Base-by-base conservation (phyloP, 805 yeast genomes). In the Kodamaea laetipori region DNA sequence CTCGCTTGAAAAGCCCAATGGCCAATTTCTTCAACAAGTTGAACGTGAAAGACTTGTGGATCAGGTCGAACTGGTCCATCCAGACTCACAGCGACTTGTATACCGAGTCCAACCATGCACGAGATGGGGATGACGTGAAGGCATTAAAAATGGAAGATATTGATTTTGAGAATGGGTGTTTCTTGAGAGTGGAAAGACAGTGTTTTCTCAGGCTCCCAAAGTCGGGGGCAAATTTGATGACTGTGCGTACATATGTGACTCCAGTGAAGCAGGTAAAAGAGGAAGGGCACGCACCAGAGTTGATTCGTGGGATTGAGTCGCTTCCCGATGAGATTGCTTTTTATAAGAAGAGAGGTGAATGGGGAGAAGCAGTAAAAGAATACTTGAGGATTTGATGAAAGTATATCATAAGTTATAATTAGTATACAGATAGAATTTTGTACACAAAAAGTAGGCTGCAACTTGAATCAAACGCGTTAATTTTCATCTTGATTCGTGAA, bases 31-130 rank as follows among this genome's bases (percentile, higher is more conserved):
- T 86, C 58, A 67, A 70, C 19, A 73, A 79, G 48, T 56, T 85
- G 47, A 69, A 73, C 50, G 74, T 78, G 3, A 68, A 73, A 23
- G 77, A 78, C 43, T 71, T 73, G 38, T 83, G 85, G 56, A 78
- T 77, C 46, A 71, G 94, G 45, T 73, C 73, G 52, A 86, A 86
- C 49, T 86, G 90, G 87, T 71, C 84, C 0, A 61, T 86, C 17
- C 94, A 86, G 56, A 71, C 81, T 1, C 86, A 82, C 53, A 66
- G 71, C 3, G 46, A 53, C 12, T 52, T 56, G 23, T 67, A 64
- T 41, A 56, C 56, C 23, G 60, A 56, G 34, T 47, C 56, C 5
- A 62, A 64, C 40, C 74, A 69, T 48, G 70, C 58, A 1, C 54
- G 67, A 13, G 51, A 47, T 4, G 73, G 69, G 6, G 66, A 63